Base-by-base conservation (phyloP, 371 early-diverging fungal genomes). In the Cokeromyces recurvatus region DNA sequence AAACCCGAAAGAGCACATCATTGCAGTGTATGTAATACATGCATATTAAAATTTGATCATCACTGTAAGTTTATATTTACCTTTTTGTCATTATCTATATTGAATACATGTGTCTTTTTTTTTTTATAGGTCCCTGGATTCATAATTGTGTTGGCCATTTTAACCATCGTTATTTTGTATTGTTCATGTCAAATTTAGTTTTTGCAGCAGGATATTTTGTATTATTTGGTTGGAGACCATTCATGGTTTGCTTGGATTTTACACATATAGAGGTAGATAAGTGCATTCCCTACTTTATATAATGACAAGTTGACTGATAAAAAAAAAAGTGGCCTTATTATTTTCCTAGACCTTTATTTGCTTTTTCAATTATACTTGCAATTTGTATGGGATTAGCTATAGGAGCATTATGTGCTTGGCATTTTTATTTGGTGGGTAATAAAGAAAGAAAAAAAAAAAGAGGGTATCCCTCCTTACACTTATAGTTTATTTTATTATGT, bases 1-100 rank as follows among this genome's bases (percentile, higher is more conserved):
- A 94, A 92, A 62, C 92, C 97, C 9, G 91, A 89, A 54, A 78
- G 97, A 44, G 79, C 93, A 8, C 94, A 96, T 59, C 97, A 96
- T 59, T 96, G 97, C 64, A 84, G 84, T 41, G 84, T 86, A 25
- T 96, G 96, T 60, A 82, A 87, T 36, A 57, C 71, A 20, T 97
- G 95, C 55, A 85, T 95, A 3, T 72, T 84, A 27, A 76, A 77
- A 50, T 80, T 82, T 64, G 85, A 84, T 57, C 85, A 85, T 48
- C 79, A 79, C 45, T 78, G 85, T 77, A 75, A 66, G 74, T 24
- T 47, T 25, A 41, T 20, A 55, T 3, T 19, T 29, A n/a, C n/a
- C n/a, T n/a, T n/a, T n/a, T n/a, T n/a, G n/a, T n/a, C n/a, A n/a
- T n/a, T n/a, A n/a, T n/a, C n/a, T n/a, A n/a, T n/a, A n/a, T n/a